Evolutionary conservation across 768 basidiomycete species (phyloP), one percentile per base, ranked within the genome.

Genomic region (Pisolithus marmoratus): DNA sequence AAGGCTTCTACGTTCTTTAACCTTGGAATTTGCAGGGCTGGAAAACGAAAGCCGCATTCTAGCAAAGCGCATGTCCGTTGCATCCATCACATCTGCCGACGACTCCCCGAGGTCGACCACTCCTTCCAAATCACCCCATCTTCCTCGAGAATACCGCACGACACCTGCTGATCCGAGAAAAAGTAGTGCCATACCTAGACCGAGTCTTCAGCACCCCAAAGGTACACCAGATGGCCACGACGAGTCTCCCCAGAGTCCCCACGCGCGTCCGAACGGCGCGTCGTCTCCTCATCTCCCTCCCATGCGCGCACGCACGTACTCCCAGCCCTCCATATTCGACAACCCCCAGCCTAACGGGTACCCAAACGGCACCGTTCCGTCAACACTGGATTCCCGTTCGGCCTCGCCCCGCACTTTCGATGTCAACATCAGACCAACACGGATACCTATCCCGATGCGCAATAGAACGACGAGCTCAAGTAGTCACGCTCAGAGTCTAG

Each of bases 1-100:
- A 23, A 29, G 29, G 20, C 20, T 23, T 12, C 8, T 9, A 4
- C 5, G 41, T 47, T 24, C 36, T 47, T 38, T 20, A 49, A 46
- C 41, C 8, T 50, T 42, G 15, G 38, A 38, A 54, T 49, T 53
- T 54, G 14, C 60, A 93, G 90, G 90, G 51, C 79, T 93, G 19
- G 83, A 92, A 70, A 78, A 73, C 54, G 90, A 93, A 72, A 90
- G 88, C 60, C 78, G 83, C 36, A 81, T 81, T n/a, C 75, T 93
- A 49, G 74, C 88, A 29, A 83, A 80, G 56, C 83, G 89, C 54
- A 80, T 91, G 65, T 90, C 89, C 34, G 80, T 84, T 53, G 75
- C 85, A 24, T 89, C 88, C 49, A 74, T 86, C 36, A 71, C 78
- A 23, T 83, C 83, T 15, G 58, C 66, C 42, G 81, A 81, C 61